phyloP scores from a whole-genome alignment of 768 basidiomycete genomes.

The Pisolithus orientalis region DNA sequence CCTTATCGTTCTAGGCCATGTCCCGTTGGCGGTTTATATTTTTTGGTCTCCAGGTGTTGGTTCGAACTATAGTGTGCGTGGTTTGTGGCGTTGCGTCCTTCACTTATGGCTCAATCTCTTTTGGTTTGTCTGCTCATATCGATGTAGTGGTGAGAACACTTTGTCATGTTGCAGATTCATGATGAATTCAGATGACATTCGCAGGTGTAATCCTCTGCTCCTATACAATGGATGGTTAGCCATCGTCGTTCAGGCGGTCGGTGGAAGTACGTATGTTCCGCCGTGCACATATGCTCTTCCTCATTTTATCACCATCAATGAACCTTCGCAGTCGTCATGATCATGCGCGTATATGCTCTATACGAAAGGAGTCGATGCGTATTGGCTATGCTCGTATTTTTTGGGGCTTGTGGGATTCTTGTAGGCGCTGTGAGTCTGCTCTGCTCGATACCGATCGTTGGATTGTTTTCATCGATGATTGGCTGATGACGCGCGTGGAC shows the following conservation, averaged over 20 bases:
- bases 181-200: background rate
- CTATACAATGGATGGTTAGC: background rate
- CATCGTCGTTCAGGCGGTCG: background rate
- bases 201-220: background rate
- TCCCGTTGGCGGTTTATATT: constrained; percentile 32
- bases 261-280: constrained; percentile 2
- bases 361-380: background rate
- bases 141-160: background rate
- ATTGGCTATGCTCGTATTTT: background rate
- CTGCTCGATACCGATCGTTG: background rate
- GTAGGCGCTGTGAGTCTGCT: background rate
- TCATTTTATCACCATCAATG: background rate
- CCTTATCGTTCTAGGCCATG: constrained; percentile 29
- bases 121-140: background rate
- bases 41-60: constrained; percentile 16
- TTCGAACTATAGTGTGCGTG: background rate
- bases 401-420: background rate
- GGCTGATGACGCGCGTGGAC: background rate
- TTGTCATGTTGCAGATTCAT: background rate
- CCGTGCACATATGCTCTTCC: background rate
- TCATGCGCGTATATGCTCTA: constrained; percentile 2
- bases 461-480: background rate
- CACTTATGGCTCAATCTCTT: background rate
- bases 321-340: background rate
- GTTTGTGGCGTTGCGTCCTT: background rate